Percentiles rank a stretch among this genome's conserved stretches.
These are phyloP conservation scores for Pascua guehoae DNA, from an alignment of 1,284 basidiomycete species.

Conservation along the genomic window DNA sequence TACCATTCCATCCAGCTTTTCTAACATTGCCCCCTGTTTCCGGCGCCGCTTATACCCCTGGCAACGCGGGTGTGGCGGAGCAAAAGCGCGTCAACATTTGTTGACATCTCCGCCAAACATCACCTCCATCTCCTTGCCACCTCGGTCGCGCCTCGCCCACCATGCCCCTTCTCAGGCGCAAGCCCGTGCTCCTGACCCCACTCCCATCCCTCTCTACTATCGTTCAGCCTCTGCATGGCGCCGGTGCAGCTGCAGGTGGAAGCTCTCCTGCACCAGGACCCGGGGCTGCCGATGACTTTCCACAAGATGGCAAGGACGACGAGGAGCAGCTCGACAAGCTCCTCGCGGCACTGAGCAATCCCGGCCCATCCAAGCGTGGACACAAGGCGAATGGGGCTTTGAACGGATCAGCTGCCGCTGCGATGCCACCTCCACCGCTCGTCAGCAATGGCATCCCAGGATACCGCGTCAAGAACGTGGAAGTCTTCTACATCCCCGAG, in stretches of 20 bases:
- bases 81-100: neutral
- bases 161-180: slow-evolving; percentile 87
- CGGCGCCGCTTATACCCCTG: neutral
- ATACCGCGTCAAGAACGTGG: slow-evolving; percentile 42
- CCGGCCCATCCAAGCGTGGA: slow-evolving; percentile 3
- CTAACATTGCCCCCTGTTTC: too few species aligned
- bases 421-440: neutral
- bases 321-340: slow-evolving; percentile 41
- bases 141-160: slow-evolving; percentile 1
- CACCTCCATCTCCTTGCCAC: neutral
- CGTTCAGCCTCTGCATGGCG: slow-evolving; percentile 11
- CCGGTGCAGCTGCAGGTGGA: neutral
- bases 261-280: slow-evolving; percentile 4
- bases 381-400: slow-evolving; percentile 8
- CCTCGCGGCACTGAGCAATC: slow-evolving; percentile 22
- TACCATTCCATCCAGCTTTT: too few species aligned
- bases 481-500: slow-evolving; percentile 83
- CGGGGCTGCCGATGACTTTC: slow-evolving; percentile 13
- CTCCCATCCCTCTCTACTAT: slow-evolving; percentile 36
- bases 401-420: slow-evolving; percentile 1
- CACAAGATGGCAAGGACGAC: slow-evolving; percentile 38
- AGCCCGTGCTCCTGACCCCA: slow-evolving; percentile 75
- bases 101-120: too few species aligned
- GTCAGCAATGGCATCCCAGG: neutral
- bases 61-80: neutral